Conservation (phyloP, 768 basidiomycete species). For the Suillus subalutaceus region DNA sequence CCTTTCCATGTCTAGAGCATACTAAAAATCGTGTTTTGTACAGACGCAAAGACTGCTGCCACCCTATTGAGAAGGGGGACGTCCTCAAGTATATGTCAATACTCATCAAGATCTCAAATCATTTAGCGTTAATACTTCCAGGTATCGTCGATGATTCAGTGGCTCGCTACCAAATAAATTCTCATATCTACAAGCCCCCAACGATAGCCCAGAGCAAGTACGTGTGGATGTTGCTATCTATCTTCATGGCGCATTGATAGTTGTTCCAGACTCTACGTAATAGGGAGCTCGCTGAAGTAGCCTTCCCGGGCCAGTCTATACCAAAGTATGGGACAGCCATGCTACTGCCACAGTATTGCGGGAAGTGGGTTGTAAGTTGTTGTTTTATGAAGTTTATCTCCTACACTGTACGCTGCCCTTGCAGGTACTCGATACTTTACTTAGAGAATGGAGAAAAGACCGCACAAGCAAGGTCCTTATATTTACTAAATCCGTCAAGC, state of each 20-base stretch:
- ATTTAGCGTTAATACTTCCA: constrained; percentile 84
- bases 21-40: constrained; percentile 26
- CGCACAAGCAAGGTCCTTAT: constrained; percentile 85
- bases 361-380: constrained; percentile 76
- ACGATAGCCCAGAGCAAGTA: constrained; percentile 72
- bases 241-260: constrained; percentile 7
- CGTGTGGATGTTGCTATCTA: neutral
- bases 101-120: constrained; percentile 88
- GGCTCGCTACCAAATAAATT: constrained; percentile 7
- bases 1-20: neutral
- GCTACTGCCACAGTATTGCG: constrained; percentile 69
- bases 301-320: constrained; percentile 58
- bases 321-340: constrained; percentile 68
- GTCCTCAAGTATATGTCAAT: constrained; percentile 80
- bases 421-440: constrained; percentile 67
- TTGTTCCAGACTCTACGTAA: constrained; percentile 50
- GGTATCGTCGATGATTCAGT: constrained; percentile 42
- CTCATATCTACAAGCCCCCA: constrained; percentile 50
- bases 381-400: neutral
- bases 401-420: neutral
- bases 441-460: constrained; percentile 70
- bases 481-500: constrained; percentile 91
- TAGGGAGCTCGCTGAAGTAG: constrained; percentile 59
- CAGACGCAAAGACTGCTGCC: constrained; percentile 63
- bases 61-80: constrained; percentile 46